Evolutionary conservation across 495 filamentous ascomycete species (phyloP).

Genomic region (Penicillium soppii): DNA sequence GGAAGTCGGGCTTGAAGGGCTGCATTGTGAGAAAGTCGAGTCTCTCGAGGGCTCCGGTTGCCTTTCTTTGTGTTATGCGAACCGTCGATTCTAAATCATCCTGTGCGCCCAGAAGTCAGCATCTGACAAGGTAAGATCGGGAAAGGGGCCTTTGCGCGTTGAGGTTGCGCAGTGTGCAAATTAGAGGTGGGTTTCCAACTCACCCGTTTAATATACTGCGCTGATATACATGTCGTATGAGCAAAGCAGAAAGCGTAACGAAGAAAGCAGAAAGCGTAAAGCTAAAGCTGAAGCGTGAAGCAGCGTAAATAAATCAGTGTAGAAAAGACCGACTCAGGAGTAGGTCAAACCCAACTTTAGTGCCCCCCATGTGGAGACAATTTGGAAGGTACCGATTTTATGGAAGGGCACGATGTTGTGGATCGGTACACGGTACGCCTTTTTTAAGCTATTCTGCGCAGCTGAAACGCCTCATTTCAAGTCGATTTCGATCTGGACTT

Average conservation of each 20-base stretch:
- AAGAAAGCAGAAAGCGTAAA: not conserved
- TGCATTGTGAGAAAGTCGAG: slow-evolving; percentile 29
- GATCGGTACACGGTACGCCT: too few relatives aligned
- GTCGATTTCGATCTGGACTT: too few relatives aligned
- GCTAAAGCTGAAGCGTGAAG: too few relatives aligned
- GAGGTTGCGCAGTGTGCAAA: slow-evolving; percentile 1
- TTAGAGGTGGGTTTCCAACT: slow-evolving; percentile 15
- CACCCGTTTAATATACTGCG: slow-evolving; percentile 18
- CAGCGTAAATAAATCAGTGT: too few relatives aligned
- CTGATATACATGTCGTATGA: slow-evolving; percentile 2
- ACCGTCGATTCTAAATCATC: slow-evolving; percentile 32
- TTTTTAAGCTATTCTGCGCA: not conserved
- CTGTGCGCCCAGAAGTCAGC: slow-evolving; percentile 25
- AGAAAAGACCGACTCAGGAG: slow-evolving; percentile 15
- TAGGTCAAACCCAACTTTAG: too few relatives aligned
- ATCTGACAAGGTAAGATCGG: slow-evolving; percentile 13
- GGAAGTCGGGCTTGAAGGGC: slow-evolving; percentile 33
- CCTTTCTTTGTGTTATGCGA: slow-evolving; percentile 2
- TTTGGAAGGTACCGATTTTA: too few relatives aligned
- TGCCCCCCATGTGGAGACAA: too few relatives aligned
- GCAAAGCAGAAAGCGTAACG: too few relatives aligned
- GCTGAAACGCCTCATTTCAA: not conserved
- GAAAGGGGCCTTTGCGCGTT: slow-evolving; percentile 16
- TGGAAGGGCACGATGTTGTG: too few relatives aligned
- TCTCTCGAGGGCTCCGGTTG: slow-evolving; percentile 3